These are phyloP conservation scores for Clathrus columnatus DNA, from an alignment of 768 basidiomycete genomes.

Conservation along the genomic window DNA sequence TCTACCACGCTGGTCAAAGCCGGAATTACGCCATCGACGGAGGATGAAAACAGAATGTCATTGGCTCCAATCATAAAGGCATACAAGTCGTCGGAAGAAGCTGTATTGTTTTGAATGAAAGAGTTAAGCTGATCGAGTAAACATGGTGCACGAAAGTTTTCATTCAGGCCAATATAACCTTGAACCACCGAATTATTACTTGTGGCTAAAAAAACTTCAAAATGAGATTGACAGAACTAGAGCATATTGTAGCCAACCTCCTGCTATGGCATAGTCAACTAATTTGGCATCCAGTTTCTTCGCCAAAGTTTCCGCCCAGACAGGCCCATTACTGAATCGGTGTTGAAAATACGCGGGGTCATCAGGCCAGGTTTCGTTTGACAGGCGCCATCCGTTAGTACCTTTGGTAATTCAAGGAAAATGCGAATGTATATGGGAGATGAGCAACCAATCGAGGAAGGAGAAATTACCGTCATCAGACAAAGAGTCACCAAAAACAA, in stretches of 20 bases:
- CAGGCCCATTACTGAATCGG: slow-evolving; percentile 18
- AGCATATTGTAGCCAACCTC: neutral
- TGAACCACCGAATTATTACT: slow-evolving; percentile 9
- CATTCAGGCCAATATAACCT: neutral
- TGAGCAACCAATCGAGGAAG: too few relatives aligned
- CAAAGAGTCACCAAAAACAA: slow-evolving; percentile 5
- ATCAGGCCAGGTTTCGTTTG: slow-evolving; percentile 6
- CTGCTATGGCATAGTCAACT: slow-evolving; percentile 13
- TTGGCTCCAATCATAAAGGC: slow-evolving; percentile 9
- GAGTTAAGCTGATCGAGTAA: neutral
- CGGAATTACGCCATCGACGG: slow-evolving; percentile 2
- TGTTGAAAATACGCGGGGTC: slow-evolving; percentile 6
- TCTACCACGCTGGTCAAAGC: neutral
- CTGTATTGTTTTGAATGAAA: neutral
- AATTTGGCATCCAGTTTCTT: slow-evolving; percentile 16
- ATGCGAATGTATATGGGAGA: too few relatives aligned
- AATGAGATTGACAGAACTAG: neutral
- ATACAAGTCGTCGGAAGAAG: neutral
- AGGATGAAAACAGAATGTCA: neutral
- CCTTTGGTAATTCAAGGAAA: neutral
- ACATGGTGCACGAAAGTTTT: neutral
- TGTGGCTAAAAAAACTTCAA: neutral
- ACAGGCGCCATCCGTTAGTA: neutral
- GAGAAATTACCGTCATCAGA: slow-evolving; percentile 7
- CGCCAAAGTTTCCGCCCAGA: slow-evolving; percentile 19